A percentile compares a stretch with the other conserved stretches of the same genome.
Conservation (phyloP, 2,329 filamentous ascomycete genomes). For the Phialophora chinensis region DNA sequence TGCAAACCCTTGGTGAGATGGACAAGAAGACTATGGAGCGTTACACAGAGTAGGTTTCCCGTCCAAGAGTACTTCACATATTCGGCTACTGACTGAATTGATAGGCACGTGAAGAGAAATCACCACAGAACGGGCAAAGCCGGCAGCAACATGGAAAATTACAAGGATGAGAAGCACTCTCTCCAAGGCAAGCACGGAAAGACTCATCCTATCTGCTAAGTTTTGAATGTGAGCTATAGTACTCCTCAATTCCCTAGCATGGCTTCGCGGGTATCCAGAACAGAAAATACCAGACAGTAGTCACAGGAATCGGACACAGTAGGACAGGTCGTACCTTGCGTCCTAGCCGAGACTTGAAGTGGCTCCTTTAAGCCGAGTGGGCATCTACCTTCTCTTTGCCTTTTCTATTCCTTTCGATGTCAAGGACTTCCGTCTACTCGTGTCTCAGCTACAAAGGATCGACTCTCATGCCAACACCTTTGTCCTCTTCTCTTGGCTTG, state of each 20-base stretch:
- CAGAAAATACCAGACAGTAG: background rate
- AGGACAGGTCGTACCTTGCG: background rate
- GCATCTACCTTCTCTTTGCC: too few relatives aligned
- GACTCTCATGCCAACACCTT: too few relatives aligned
- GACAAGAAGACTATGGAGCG: slow-evolving; percentile 73
- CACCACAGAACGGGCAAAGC: slow-evolving; percentile 59
- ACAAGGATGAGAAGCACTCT: slow-evolving; percentile 79
- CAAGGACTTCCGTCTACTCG: too few relatives aligned
- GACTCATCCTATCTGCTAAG: slow-evolving; percentile 84
- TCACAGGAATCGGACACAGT: background rate
- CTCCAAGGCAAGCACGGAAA: slow-evolving; percentile 82
- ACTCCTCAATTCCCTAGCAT: background rate
- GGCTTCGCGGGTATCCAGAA: background rate
- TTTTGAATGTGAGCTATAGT: background rate
- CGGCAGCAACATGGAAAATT: slow-evolving; percentile 58
- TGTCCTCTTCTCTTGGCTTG: too few relatives aligned
- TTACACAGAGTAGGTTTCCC: slow-evolving; percentile 65
- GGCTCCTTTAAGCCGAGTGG: background rate
- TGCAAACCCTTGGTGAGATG: slow-evolving; percentile 73
- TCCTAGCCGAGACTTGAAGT: background rate
- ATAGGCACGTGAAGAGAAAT: slow-evolving; percentile 58
- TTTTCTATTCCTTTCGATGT: too few relatives aligned
- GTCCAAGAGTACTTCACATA: background rate
- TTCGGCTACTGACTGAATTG: slow-evolving; percentile 17
- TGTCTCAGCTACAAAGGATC: too few relatives aligned